Evolutionary conservation across 257 asterid species (phyloP).

Genomic region (Cinchona pubescens): DNA sequence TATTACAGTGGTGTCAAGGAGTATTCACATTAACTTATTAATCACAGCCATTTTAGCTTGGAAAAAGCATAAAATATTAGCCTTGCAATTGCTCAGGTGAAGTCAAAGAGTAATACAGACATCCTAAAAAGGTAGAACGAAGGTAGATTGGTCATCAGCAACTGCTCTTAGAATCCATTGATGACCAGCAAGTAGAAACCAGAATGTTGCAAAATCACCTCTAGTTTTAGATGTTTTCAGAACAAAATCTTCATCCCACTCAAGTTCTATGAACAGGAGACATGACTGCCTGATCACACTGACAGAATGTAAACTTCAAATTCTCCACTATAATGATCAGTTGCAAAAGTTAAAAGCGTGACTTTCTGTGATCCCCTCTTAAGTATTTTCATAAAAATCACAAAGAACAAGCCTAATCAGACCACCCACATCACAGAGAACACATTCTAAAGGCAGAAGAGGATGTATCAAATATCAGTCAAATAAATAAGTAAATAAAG

Average conservation of each 20-base stretch:
- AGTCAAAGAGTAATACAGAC: no score
- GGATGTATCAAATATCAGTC: neutral
- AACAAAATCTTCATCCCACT: neutral
- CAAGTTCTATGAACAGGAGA: neutral
- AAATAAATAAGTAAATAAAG: no score
- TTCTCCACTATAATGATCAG: neutral
- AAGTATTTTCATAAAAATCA: neutral
- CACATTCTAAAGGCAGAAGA: no score
- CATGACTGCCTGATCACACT: neutral
- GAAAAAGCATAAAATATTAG: neutral
- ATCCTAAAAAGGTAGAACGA: no score
- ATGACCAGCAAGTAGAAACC: neutral
- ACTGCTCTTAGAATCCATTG: neutral
- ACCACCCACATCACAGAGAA: no score
- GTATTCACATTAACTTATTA: neutral
- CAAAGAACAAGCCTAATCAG: no score
- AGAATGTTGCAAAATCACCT: neutral
- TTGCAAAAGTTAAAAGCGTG: neutral
- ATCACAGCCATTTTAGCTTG: neutral
- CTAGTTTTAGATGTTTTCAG: neutral
- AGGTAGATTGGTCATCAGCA: neutral
- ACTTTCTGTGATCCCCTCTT: neutral
- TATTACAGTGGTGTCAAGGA: neutral
- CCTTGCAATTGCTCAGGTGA: neutral
- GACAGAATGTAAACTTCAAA: neutral